phyloP scores from a whole-genome alignment of 1,284 basidiomycete genomes.

The Acaromyces ingoldii region DNA sequence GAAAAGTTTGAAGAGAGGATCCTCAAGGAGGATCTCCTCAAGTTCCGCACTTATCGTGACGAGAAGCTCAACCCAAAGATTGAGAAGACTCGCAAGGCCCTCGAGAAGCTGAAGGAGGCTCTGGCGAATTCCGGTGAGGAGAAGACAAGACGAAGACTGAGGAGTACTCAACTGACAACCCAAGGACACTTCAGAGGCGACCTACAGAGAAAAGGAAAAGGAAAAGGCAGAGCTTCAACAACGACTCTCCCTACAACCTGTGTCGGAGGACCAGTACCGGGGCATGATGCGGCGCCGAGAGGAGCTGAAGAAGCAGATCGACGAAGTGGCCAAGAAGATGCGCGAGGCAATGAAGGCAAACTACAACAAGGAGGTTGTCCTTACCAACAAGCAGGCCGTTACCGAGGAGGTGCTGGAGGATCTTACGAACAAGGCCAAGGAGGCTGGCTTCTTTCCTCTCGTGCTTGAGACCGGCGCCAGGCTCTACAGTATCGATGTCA shows the following conservation, averaged over 20 bases:
- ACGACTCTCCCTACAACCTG: slow-evolving; percentile 41
- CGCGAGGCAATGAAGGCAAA: slow-evolving; percentile 31
- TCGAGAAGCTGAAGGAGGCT: slow-evolving; percentile 31
- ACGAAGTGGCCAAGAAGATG: slow-evolving; percentile 26
- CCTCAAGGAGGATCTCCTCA: slow-evolving; percentile 38
- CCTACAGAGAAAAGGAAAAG: slow-evolving; percentile 20
- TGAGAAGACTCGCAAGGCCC: slow-evolving; percentile 39
- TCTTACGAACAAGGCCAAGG: slow-evolving; percentile 14
- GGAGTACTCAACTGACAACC: too few relatives aligned
- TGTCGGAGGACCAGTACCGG: slow-evolving; percentile 45
- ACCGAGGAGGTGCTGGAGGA: slow-evolving; percentile 36
- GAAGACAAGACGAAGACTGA: too few relatives aligned
- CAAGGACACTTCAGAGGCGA: slow-evolving; percentile 14
- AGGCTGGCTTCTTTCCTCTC: not conserved
- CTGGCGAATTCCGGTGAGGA: slow-evolving; percentile 25
- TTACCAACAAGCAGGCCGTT: slow-evolving; percentile 37
- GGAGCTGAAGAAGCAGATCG: slow-evolving; percentile 31
- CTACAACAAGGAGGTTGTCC: slow-evolving; percentile 38
- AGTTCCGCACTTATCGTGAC: slow-evolving; percentile 45
- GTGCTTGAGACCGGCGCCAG: not conserved
- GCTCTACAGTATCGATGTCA: not conserved
- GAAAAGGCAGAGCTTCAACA: slow-evolving; percentile 29
- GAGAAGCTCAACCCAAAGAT: slow-evolving; percentile 42
- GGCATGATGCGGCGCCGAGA: slow-evolving; percentile 37
- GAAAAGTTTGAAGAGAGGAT: slow-evolving; percentile 37